These are phyloP conservation scores for Thielaviopsis cerberus DNA, from an alignment of 2,329 filamentous ascomycete genomes.

Conservation along the genomic window DNA sequence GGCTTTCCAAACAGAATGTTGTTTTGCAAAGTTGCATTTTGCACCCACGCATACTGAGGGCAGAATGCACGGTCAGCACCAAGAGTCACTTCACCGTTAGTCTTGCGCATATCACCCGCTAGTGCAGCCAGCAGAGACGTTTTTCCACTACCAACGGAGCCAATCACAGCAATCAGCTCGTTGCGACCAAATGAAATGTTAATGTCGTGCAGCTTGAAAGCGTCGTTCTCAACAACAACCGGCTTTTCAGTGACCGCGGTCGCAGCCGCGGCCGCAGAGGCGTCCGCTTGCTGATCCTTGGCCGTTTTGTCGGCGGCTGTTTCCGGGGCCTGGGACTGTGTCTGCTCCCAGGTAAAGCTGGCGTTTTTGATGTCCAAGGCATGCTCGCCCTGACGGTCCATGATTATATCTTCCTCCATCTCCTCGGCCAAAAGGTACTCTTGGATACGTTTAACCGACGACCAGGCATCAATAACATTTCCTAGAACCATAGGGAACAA, in stretches of 20 bases:
- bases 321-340: constrained; percentile 29
- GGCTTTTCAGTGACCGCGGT: constrained; percentile 33
- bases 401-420: constrained; percentile 47
- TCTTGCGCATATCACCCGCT: constrained; percentile 85
- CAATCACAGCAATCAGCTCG: constrained; percentile 71
- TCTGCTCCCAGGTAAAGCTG: constrained; percentile 74
- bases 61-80: constrained; percentile 77
- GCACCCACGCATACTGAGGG: constrained; percentile 94
- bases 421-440: constrained; percentile 81
- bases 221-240: constrained; percentile 28
- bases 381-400: constrained; percentile 38
- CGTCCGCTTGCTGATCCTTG: constrained; percentile 14
- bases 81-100: constrained; percentile 51
- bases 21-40: constrained; percentile 69
- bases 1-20: constrained; percentile 84
- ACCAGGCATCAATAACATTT: constrained; percentile 76
- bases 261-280: constrained; percentile 15
- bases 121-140: constrained; percentile 74
- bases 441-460: constrained; percentile 67
- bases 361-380: constrained; percentile 56
- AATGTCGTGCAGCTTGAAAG: constrained; percentile 54
- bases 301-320: constrained; percentile 18
- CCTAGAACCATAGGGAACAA: constrained; percentile 74
- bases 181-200: constrained; percentile 51
- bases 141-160: constrained; percentile 77